Percentiles rank a stretch among this genome's conserved stretches.
Evolutionary conservation across 106 monocot genomes (phyloP).

Genomic region (Agapanthus africanus): DNA sequence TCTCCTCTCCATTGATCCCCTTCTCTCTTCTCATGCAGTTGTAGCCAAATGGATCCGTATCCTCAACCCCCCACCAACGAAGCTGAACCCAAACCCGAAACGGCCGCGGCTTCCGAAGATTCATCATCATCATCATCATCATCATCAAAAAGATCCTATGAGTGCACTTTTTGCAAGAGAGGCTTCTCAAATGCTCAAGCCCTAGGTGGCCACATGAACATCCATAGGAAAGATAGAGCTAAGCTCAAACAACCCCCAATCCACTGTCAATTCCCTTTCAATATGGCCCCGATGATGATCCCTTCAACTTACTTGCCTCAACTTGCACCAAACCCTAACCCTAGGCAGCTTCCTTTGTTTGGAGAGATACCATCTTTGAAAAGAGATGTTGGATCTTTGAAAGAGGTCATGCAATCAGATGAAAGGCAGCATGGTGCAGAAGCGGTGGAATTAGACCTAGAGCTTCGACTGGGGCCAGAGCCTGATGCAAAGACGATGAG

Average conservation of each 20-base stretch:
- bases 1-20: too few species aligned
- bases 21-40: background rate
- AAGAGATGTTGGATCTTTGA: background rate
- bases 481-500: background rate
- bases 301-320: background rate
- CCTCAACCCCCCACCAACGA: background rate
- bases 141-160: slow-evolving; percentile 13
- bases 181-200: slow-evolving; percentile 38
- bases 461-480: slow-evolving; percentile 19
- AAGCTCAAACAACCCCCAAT: background rate
- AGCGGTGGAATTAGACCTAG: slow-evolving; percentile 16
- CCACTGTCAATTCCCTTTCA: background rate
- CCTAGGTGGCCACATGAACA: slow-evolving; percentile 39
- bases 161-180: slow-evolving; percentile 31
- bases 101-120: background rate
- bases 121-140: background rate
- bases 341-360: background rate
- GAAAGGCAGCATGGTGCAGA: background rate
- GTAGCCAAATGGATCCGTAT: background rate
- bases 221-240: slow-evolving; percentile 19
- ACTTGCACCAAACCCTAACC: background rate
- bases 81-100: too few species aligned
- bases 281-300: background rate
- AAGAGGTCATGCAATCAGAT: background rate
- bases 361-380: background rate